Base-by-base conservation (phyloP, 2,329 filamentous ascomycete species). In the Tothia fuscella region DNA sequence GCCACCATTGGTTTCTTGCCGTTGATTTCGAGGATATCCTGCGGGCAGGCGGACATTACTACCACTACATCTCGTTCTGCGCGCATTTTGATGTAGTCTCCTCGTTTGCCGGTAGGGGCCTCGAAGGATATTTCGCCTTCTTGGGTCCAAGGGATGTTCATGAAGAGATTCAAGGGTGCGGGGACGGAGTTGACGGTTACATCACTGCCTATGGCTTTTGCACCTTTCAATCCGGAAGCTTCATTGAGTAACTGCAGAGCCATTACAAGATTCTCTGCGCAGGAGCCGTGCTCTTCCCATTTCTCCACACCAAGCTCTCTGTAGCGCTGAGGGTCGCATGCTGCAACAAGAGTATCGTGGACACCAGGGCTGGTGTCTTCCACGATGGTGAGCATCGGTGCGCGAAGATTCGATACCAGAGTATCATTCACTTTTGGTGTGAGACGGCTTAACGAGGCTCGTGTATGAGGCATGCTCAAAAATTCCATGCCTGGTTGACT, bases 11-110 rank as follows among this genome's bases (percentile, higher is more conserved):
- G 58, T 40, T 58, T 58, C 42, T 59, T 56, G 29, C 55, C 58
- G 46, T 67, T 67, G 47, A 67, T 65, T 2, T 55, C 59, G 7
- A 61, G 50, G 5, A 67, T 55, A 48, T 67, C 63, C 42, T 66
- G 60, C 17, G 64, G 65, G 51, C 65, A 68, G 3, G 64, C 61
- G 47, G 58, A 63, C 65, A 68, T 67, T 16, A 66, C 60, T 2
- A 68, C 59, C 7, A 66, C 63, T 3, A 67, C 51, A 48, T 68
- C 63, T 32, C 63, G 55, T 47, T 65, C 54, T 25, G 65, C 65
- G 44, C 58, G 56, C 14, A 68, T 51, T 2, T 61, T 54, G 2
- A 68, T 60, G 49, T 60, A 67, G 39, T 67, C 63, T 20, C 64
- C 64, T 6, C 51, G 38, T 39, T 63, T 64, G 17, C 57, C 55